Evolutionary conservation across 352 stramenopile species (phyloP).

Genomic region (Pythium rishiriense): DNA sequence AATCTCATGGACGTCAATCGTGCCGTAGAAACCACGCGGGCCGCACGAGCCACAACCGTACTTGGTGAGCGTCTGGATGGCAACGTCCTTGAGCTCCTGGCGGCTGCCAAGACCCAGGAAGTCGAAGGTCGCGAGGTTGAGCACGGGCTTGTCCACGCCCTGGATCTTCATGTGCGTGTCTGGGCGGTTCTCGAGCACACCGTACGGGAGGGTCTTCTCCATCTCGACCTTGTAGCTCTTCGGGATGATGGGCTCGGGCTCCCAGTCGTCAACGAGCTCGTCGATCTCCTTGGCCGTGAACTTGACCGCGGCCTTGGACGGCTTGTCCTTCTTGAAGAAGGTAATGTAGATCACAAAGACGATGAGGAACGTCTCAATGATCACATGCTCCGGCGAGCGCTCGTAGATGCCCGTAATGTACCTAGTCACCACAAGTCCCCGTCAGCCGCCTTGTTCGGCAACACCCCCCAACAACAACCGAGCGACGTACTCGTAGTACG

Average conservation of each 20-base stretch:
- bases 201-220: conserved; percentile 48
- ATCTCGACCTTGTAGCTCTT: conserved; percentile 33
- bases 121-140: conserved; percentile 98
- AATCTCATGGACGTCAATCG: conserved; percentile 90
- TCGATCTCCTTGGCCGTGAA: conserved; percentile 89
- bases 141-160: conserved; percentile 58
- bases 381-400: conserved; percentile 92
- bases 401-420: conserved; percentile 84
- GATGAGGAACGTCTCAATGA: conserved; percentile 98
- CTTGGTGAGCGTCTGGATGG: conserved; percentile 89
- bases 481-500: conserved; percentile 68
- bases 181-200: conserved; percentile 79
- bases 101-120: conserved; percentile 92
- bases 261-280: conserved; percentile 89
- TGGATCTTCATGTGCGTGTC: conserved; percentile 84
- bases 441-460: conserved; percentile 5
- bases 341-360: conserved; percentile 95
- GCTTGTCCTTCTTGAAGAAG: conserved; percentile 83
- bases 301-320: conserved; percentile 55
- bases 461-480: neutral
- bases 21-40: conserved; percentile 98
- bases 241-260: conserved; percentile 86
- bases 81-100: conserved; percentile 87
- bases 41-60: conserved; percentile 98
- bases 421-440: conserved; percentile 14